Evolutionary conservation across 805 yeast genomes (phyloP).

Genomic region (Wickerhamiella domercqiae): DNA sequence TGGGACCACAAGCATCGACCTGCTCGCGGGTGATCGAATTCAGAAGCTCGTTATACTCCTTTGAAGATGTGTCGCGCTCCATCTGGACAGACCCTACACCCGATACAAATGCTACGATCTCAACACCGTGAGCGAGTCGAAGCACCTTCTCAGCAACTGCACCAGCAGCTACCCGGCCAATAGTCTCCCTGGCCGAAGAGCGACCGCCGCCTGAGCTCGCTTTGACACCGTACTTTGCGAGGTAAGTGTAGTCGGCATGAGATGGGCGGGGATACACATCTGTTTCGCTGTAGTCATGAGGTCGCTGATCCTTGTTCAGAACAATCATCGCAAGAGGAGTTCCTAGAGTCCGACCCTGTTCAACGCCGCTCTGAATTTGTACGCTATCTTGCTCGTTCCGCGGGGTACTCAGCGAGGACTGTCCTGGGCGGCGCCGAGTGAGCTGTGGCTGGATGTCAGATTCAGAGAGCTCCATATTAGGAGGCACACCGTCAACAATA

Average conservation of each 20-base stretch:
- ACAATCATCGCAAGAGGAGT: conserved; percentile 93
- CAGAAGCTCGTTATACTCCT: conserved; percentile 50
- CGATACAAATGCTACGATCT: conserved; percentile 93
- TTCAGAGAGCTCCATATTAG: conserved; percentile 75
- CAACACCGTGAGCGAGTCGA: conserved; percentile 60
- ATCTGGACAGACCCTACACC: conserved; percentile 72
- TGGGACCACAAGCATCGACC: conserved; percentile 78
- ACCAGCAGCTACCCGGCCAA: conserved; percentile 98
- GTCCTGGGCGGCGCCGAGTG: conserved; percentile 96
- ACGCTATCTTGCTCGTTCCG: conserved; percentile 89
- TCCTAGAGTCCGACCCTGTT: conserved; percentile 77
- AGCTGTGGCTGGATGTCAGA: conserved; percentile 89
- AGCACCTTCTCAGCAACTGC: conserved; percentile 93
- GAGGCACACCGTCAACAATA: conserved; percentile 96
- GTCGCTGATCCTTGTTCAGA: conserved; percentile 89
- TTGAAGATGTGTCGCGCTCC: conserved; percentile 53
- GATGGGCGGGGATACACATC: conserved; percentile 94
- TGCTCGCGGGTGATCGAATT: conserved; percentile 71
- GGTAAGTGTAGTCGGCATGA: conserved; percentile 92
- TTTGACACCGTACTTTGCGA: conserved; percentile 78
- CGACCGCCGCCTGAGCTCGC: conserved; percentile 97
- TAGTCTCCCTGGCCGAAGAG: conserved; percentile 93
- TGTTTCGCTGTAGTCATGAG: conserved; percentile 89
- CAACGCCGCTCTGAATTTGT: conserved; percentile 88
- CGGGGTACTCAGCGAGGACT: conserved; percentile 81